phyloP scores from a whole-genome alignment of 306 rosid genomes.

The Corylus americana region DNA sequence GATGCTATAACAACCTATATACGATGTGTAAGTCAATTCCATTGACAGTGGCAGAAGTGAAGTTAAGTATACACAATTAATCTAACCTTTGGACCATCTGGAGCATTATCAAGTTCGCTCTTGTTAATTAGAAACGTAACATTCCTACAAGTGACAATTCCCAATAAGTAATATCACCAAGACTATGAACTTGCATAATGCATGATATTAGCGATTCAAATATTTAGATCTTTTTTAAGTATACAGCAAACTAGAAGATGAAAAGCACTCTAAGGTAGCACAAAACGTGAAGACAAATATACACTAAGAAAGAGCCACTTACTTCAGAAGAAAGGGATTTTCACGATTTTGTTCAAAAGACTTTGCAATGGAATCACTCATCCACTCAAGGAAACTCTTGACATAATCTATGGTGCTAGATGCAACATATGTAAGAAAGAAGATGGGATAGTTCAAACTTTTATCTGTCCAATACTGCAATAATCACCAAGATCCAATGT shows the following conservation, averaged over 20 bases:
- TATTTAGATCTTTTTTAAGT: background rate
- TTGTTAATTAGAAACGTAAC: constrained; percentile 66
- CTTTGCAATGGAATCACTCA: constrained; percentile 95
- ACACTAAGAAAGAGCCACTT: constrained; percentile 40
- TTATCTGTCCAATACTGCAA: constrained; percentile 96
- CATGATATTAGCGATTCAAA: background rate
- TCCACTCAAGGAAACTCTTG: constrained; percentile 97
- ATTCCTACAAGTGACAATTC: constrained; percentile 57
- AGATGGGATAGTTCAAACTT: constrained; percentile 74
- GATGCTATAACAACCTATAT: constrained; percentile 88
- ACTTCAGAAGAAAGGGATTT: constrained; percentile 86
- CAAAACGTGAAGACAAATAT: constrained; percentile 3
- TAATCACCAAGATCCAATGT: constrained; percentile 30
- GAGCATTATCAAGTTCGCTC: constrained; percentile 86
- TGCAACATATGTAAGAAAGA: constrained; percentile 79
- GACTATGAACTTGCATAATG: background rate
- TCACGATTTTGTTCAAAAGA: constrained; percentile 93
- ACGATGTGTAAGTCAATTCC: constrained; percentile 25
- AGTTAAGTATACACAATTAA: constrained; percentile 19
- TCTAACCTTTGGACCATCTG: constrained; percentile 92
- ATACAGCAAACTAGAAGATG: background rate
- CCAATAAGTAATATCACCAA: constrained; percentile 28
- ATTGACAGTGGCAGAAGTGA: constrained; percentile 7
- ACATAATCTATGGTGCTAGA: constrained; percentile 88
- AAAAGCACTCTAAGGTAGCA: background rate